phyloP scores from a whole-genome alignment of 345 rosid species.

The Rhodamnia argentea region DNA sequence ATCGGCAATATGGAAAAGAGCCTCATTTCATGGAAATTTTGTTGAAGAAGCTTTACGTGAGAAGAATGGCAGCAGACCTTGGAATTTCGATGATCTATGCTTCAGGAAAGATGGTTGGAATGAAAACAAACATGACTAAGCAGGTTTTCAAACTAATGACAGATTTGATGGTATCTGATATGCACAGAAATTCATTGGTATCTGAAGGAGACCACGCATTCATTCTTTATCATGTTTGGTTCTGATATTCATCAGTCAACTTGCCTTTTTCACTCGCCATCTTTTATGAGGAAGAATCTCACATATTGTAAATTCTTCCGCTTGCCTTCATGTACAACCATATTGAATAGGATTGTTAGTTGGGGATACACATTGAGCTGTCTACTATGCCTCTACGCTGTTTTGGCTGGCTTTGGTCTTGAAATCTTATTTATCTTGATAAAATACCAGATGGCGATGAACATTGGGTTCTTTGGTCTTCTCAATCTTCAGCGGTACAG shows the following conservation, averaged over 20 bases:
- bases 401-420: not conserved
- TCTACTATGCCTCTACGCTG: not conserved
- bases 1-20: slow-evolving; percentile 82
- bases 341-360: not conserved
- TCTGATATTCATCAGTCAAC: not conserved
- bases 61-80: slow-evolving; percentile 96
- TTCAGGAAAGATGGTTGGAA: slow-evolving; percentile 80
- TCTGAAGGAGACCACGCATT: slow-evolving; percentile 37
- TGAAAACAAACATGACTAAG: slow-evolving; percentile 75
- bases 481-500: not conserved
- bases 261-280: not conserved
- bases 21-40: slow-evolving; percentile 83
- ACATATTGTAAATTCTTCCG: not conserved
- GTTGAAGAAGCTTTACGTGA: slow-evolving; percentile 78
- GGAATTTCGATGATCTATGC: slow-evolving; percentile 70
- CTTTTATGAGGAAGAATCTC: not conserved
- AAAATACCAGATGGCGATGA: slow-evolving; percentile 9
- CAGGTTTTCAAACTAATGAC: slow-evolving; percentile 73
- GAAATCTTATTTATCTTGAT: not conserved
- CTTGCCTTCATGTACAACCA: not conserved
- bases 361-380: not conserved
- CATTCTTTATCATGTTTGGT: not conserved
- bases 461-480: not conserved
- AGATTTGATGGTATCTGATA: slow-evolving; percentile 63
- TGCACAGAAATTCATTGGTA: slow-evolving; percentile 52